These are phyloP conservation scores for Scedosporium minutisporum DNA, from an alignment of 2,329 filamentous ascomycete species.

Conservation along the genomic window DNA sequence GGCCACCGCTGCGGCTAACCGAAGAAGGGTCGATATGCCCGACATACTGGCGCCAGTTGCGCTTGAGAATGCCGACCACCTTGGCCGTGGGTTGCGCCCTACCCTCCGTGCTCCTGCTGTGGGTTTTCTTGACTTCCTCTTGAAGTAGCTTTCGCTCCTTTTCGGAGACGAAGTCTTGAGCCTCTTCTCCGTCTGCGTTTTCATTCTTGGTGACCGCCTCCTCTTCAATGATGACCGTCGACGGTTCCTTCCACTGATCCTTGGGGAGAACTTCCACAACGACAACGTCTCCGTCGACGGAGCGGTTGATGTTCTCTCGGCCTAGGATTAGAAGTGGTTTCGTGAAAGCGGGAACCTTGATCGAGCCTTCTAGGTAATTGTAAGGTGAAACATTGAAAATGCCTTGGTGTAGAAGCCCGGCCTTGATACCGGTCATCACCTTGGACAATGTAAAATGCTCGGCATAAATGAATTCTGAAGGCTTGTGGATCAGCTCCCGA, in stretches of 20 bases:
- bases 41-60: conserved; percentile 97
- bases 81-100: conserved; percentile 81
- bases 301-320: conserved; percentile 90
- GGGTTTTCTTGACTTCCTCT: conserved; percentile 80
- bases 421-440: conserved; percentile 89
- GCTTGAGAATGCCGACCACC: conserved; percentile 85
- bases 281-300: conserved; percentile 84
- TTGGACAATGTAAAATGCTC: conserved; percentile 85
- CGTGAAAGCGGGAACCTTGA: conserved; percentile 82
- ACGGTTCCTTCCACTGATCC: conserved; percentile 95
- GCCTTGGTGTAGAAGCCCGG: conserved; percentile 82
- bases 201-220: conserved; percentile 87
- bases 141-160: conserved; percentile 79
- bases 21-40: conserved; percentile 88
- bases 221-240: conserved; percentile 91
- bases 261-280: conserved; percentile 88
- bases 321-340: conserved; percentile 82
- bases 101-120: conserved; percentile 66
- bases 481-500: conserved; percentile 52
- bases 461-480: conserved; percentile 65
- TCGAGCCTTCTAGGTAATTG: conserved; percentile 92
- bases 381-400: conserved; percentile 95
- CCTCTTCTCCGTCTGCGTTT: conserved; percentile 76
- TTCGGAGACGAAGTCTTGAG: conserved; percentile 71
- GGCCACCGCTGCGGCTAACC: conserved; percentile 60